These are phyloP conservation scores for Tricholoma hemisulphureum DNA, from an alignment of 768 basidiomycete species.

Conservation along the genomic window DNA sequence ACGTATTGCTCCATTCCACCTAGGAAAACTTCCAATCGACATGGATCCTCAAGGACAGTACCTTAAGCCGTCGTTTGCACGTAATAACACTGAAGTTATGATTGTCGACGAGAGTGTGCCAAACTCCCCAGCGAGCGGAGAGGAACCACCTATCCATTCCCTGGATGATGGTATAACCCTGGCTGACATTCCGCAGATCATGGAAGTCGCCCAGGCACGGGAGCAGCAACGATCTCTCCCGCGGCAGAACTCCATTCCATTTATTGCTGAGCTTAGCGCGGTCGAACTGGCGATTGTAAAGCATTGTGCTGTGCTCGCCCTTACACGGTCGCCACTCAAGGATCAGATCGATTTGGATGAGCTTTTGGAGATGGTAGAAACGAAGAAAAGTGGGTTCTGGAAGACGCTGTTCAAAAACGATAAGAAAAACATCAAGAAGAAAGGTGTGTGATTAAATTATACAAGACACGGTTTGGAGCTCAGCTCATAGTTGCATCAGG, in stretches of 20 bases:
- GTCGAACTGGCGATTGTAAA: slow-evolving; percentile 90
- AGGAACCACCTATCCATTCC: slow-evolving; percentile 28
- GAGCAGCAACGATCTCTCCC: slow-evolving; percentile 85
- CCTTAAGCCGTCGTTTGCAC: slow-evolving; percentile 66
- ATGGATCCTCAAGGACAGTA: slow-evolving; percentile 41
- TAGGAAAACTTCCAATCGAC: slow-evolving; percentile 42
- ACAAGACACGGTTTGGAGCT: slow-evolving; percentile 3
- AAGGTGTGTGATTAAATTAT: slow-evolving; percentile 47
- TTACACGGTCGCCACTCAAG: slow-evolving; percentile 74
- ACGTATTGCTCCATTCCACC: slow-evolving; percentile 35
- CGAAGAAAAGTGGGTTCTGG: slow-evolving; percentile 94
- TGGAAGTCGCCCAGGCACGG: slow-evolving; percentile 88
- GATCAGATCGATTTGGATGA: slow-evolving; percentile 91
- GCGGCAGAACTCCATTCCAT: slow-evolving; percentile 72
- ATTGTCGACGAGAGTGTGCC: slow-evolving; percentile 83
- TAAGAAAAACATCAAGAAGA: slow-evolving; percentile 90
- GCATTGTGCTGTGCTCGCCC: slow-evolving; percentile 80
- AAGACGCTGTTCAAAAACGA: slow-evolving; percentile 92
- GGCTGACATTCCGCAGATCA: slow-evolving; percentile 90
- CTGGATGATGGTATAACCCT: slow-evolving; percentile 85
- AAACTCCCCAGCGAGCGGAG: slow-evolving; percentile 61
- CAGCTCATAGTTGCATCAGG: slow-evolving; percentile 45
- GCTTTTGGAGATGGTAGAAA: slow-evolving; percentile 87
- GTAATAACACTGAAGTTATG: slow-evolving; percentile 83
- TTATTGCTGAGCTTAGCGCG: slow-evolving; percentile 79